phyloP scores from a whole-genome alignment of 1,139 yeast genomes.

The Hemisphaericaspora subhashii region DNA sequence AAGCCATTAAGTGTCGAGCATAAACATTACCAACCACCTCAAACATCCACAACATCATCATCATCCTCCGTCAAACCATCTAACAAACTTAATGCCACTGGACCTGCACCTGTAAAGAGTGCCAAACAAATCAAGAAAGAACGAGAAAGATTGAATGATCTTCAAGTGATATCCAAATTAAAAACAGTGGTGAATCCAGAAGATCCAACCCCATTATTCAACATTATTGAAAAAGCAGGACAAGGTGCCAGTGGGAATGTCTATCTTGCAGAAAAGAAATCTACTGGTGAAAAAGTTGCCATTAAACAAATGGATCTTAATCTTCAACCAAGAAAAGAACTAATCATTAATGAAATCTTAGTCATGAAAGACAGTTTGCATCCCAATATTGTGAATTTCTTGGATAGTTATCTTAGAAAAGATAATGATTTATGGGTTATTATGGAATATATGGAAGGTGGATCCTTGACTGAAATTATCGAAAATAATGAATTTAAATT shows the following conservation, averaged over 20 bases:
- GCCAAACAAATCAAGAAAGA: conserved; percentile 54
- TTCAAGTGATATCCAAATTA: conserved; percentile 81
- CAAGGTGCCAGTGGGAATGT: conserved; percentile 99
- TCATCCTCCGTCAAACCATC: conserved; percentile 7
- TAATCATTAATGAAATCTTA: conserved; percentile 61
- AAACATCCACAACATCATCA: conserved; percentile 17
- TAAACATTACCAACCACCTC: conserved; percentile 3
- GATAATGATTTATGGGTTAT: conserved; percentile 74
- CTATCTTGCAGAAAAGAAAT: conserved; percentile 66
- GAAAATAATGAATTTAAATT: conserved; percentile 69
- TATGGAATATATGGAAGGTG: conserved; percentile 94
- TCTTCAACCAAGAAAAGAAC: conserved; percentile 91
- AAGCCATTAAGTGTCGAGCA: conserved; percentile 11
- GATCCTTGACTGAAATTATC: conserved; percentile 80
- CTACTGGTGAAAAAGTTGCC: conserved; percentile 53
- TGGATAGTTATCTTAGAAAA: conserved; percentile 46
- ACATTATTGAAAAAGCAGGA: conserved; percentile 93
- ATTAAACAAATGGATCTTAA: conserved; percentile 94
- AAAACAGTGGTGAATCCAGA: conserved; percentile 78
- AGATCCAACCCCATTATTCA: conserved; percentile 85
- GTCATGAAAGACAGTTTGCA: conserved; percentile 53
- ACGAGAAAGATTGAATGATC: conserved; percentile 77
- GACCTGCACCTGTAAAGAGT: conserved; percentile 33
- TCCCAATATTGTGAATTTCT: conserved; percentile 47
- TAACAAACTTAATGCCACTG: conserved; percentile 5